Percentiles rank a stretch among this genome's conserved stretches.
Evolutionary conservation across 805 yeast species (phyloP).

Genomic region (Candida silvicultrix): DNA sequence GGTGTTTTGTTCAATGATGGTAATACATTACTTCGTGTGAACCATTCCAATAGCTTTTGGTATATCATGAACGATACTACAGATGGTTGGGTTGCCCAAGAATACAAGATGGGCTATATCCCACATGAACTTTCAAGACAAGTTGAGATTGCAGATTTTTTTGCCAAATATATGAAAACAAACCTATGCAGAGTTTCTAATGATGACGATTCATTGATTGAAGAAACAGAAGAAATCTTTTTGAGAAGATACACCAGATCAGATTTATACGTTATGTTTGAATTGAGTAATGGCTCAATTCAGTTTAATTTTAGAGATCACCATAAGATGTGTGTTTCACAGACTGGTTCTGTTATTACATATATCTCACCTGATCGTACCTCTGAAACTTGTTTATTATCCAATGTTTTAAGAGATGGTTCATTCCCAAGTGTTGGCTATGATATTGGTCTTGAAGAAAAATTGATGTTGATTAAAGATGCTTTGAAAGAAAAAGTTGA

Average conservation of each 20-base stretch:
- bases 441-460: constrained; percentile 37
- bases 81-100: constrained; percentile 50
- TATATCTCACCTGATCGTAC: constrained; percentile 75
- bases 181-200: constrained; percentile 78
- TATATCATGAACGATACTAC: constrained; percentile 44
- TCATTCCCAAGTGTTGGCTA: constrained; percentile 39
- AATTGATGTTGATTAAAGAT: constrained; percentile 54
- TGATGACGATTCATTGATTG: constrained; percentile 37
- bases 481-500: constrained; percentile 42
- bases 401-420: constrained; percentile 40
- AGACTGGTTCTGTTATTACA: constrained; percentile 68
- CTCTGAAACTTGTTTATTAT: constrained; percentile 58
- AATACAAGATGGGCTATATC: constrained; percentile 33
- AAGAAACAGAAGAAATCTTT: constrained; percentile 60
- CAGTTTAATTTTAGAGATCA: constrained; percentile 97
- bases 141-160: constrained; percentile 80
- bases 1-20: constrained; percentile 89
- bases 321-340: constrained; percentile 77
- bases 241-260: constrained; percentile 79
- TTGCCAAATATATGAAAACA: constrained; percentile 87
- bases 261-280: constrained; percentile 81
- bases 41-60: constrained; percentile 59
- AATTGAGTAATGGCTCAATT: constrained; percentile 83
- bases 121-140: constrained; percentile 56
- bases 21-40: constrained; percentile 69